These are phyloP conservation scores for Colletotrichum abscissum DNA, from an alignment of 2,329 filamentous ascomycete genomes.

Conservation along the genomic window DNA sequence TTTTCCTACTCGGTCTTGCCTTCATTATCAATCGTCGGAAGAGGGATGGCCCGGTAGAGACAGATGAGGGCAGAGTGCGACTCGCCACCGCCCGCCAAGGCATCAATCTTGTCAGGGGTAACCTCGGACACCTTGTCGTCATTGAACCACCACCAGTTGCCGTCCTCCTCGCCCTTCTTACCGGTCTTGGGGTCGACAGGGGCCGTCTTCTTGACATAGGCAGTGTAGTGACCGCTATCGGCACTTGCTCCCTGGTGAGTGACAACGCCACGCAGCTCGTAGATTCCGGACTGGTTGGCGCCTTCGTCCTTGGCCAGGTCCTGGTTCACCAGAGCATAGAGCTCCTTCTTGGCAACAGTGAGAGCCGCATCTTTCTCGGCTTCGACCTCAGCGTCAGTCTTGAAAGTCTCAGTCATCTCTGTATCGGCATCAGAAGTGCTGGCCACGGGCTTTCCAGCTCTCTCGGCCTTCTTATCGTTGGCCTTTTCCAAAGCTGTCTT, in stretches of 20 bases:
- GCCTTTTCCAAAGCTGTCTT: conserved; percentile 62
- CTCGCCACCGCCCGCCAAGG: conserved; percentile 88
- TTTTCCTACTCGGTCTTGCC: conserved; percentile 40
- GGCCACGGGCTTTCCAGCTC: conserved; percentile 43
- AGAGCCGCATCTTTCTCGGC: conserved; percentile 83
- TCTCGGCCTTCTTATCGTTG: conserved; percentile 50
- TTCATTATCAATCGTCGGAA: conserved; percentile 67
- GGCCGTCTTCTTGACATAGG: conserved; percentile 93
- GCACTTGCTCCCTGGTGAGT: conserved; percentile 97
- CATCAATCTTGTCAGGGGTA: conserved; percentile 88
- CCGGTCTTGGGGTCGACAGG: conserved; percentile 79
- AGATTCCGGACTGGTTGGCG: conserved; percentile 92
- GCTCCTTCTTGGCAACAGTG: conserved; percentile 85
- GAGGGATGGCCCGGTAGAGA: conserved; percentile 79
- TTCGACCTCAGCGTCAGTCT: conserved; percentile 94
- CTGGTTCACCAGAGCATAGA: conserved; percentile 80
- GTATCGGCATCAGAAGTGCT: conserved; percentile 72
- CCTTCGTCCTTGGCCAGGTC: conserved; percentile 81
- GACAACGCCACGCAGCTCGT: conserved; percentile 92
- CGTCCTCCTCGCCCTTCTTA: conserved; percentile 83
- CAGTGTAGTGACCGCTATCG: conserved; percentile 97
- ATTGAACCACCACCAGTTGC: conserved; percentile 99
- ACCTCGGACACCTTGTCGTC: conserved; percentile 98
- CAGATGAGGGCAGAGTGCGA: conserved; percentile 85
- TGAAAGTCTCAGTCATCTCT: conserved; percentile 81